These are phyloP conservation scores for Teunomyces stri DNA, from an alignment of 805 yeast species.

Conservation along the genomic window DNA sequence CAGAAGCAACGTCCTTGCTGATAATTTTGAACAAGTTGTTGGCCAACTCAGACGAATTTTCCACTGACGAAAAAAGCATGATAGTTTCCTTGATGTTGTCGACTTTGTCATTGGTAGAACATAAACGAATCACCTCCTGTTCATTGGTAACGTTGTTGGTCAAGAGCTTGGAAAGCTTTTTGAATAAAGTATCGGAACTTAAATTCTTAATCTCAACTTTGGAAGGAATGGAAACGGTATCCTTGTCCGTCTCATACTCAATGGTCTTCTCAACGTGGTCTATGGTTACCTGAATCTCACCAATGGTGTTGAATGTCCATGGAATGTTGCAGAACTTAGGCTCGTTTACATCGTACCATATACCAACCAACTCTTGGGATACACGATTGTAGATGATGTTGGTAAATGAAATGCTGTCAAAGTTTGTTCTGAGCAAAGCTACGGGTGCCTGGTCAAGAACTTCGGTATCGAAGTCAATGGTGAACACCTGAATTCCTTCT, in stretches of 20 bases:
- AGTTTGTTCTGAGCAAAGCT: constrained; percentile 15
- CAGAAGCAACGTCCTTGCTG: constrained; percentile 24
- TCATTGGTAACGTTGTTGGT: constrained; percentile 6
- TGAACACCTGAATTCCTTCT: constrained; percentile 32
- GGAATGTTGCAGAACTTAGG: constrained; percentile 21
- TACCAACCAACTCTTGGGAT: constrained; percentile 32
- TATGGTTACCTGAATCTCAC: constrained; percentile 11
- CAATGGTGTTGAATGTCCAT: constrained; percentile 10
- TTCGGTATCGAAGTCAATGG: constrained; percentile 9
- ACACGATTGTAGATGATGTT: constrained; percentile 30
- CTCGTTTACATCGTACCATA: constrained; percentile 35
- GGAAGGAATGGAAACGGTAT: constrained; percentile 18
- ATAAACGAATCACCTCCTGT: constrained; percentile 20
- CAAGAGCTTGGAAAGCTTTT: constrained; percentile 15
- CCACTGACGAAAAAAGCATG: constrained; percentile 32
- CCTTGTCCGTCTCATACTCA: constrained; percentile 10
- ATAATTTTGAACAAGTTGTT: constrained; percentile 26
- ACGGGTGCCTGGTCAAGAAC: constrained; percentile 8
- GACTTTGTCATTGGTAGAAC: constrained; percentile 30
- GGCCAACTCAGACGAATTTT: constrained; percentile 27
- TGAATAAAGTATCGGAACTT: constrained; percentile 19
- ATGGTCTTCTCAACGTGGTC: constrained; percentile 8
- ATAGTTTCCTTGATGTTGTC: constrained; percentile 29
- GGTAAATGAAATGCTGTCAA: constrained; percentile 14
- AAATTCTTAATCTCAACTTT: constrained; percentile 23